Percentiles rank a stretch among this genome's conserved stretches.
phyloP scores from a whole-genome alignment of 169 alveolate genomes.

The Eimeria falciformis region DNA sequence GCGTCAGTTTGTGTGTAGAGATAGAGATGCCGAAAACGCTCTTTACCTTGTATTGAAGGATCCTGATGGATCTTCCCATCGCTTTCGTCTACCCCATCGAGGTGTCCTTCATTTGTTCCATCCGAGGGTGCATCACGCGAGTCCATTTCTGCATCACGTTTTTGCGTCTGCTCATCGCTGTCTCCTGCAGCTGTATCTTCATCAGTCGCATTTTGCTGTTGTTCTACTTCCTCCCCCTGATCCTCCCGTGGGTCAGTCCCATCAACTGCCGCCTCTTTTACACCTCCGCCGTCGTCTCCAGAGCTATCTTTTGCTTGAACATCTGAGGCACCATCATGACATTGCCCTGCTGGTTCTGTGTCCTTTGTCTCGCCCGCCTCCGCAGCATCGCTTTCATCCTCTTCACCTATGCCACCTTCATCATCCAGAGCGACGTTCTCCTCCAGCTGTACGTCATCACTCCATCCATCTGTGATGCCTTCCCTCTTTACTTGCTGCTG shows the following conservation, averaged over 20 bases:
- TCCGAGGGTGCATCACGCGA: background rate
- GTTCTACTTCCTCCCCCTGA: conserved; percentile 6
- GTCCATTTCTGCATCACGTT: background rate
- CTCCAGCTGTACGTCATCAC: conserved; percentile 48
- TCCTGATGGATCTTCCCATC: conserved; percentile 36
- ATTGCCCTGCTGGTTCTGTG: conserved; percentile 68
- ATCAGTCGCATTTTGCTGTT: conserved; percentile 60
- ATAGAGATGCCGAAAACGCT: background rate
- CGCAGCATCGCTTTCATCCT: background rate
- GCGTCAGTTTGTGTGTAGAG: background rate
- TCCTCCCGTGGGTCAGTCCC: background rate
- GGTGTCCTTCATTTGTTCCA: conserved; percentile 22
- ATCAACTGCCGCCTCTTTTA: conserved; percentile 66
- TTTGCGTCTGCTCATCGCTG: background rate
- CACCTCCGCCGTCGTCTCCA: conserved; percentile 71
- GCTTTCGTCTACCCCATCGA: conserved; percentile 25
- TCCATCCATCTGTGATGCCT: conserved; percentile 29
- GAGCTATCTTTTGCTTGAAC: conserved; percentile 26
- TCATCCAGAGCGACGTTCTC: conserved; percentile 44
- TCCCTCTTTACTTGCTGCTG: conserved; percentile 23
- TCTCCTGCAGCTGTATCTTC: conserved; percentile 33
- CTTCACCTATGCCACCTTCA: conserved; percentile 45
- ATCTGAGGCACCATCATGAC: background rate
- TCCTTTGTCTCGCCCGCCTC: conserved; percentile 35
- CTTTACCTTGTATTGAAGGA: conserved; percentile 32